phyloP scores from a whole-genome alignment of 1,284 basidiomycete genomes.

The Dichomitus squalens region DNA sequence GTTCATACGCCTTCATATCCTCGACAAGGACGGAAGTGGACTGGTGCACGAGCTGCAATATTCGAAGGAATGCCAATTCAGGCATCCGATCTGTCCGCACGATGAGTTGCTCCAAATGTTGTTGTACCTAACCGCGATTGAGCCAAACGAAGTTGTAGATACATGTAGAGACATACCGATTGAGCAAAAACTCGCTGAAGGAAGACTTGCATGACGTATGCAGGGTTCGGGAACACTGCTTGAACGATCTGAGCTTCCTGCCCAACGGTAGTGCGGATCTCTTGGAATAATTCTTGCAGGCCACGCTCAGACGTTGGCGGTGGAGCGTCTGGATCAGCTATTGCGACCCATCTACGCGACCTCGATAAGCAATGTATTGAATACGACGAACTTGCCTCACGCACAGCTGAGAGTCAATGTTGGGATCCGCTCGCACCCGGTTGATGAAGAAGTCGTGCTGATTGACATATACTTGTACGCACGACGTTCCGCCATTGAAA shows the following conservation, averaged over 20 bases:
- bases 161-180: conserved; percentile 61
- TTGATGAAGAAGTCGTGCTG: conserved; percentile 99
- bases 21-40: conserved; percentile 84
- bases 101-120: conserved; percentile 88
- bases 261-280: conserved; percentile 90
- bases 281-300: conserved; percentile 78
- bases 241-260: conserved; percentile 98
- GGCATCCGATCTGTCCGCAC: conserved; percentile 75
- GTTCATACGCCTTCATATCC: conserved; percentile 91
- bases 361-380: conserved; percentile 5
- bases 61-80: conserved; percentile 89
- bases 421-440: conserved; percentile 65
- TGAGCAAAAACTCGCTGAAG: conserved; percentile 98
- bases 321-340: conserved; percentile 80
- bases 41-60: conserved; percentile 86
- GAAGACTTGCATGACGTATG: conserved; percentile 99
- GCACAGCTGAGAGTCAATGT: conserved; percentile 66
- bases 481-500: conserved; percentile 97
- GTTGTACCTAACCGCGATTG: conserved; percentile 74
- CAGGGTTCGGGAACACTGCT: conserved; percentile 96
- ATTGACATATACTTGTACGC: conserved; percentile 98
- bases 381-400: conserved; percentile 29
- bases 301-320: conserved; percentile 85
- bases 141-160: not conserved
- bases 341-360: conserved; percentile 70